Conservation (phyloP, 805 yeast genomes). For the Ogataea nonfermentans region DNA sequence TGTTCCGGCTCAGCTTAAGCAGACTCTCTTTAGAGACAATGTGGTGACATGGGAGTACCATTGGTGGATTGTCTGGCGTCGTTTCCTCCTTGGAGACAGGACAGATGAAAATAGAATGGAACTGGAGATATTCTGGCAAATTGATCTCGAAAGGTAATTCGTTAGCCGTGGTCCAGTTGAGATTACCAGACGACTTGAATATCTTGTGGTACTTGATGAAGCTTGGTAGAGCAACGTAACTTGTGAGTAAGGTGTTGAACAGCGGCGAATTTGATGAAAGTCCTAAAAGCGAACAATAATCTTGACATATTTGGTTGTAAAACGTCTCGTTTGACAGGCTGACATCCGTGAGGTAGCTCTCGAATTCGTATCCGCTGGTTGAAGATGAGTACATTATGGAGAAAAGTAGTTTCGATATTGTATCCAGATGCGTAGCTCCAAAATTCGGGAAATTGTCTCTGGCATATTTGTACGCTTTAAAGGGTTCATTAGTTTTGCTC, state of each 20-base stretch:
- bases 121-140: constrained; percentile 51
- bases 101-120: constrained; percentile 68
- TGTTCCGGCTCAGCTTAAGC: constrained; percentile 41
- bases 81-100: constrained; percentile 70
- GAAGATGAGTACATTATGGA: constrained; percentile 31
- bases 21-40: constrained; percentile 56
- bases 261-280: constrained; percentile 54
- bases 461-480: constrained; percentile 45
- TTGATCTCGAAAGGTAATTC: constrained; percentile 64
- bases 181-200: constrained; percentile 33
- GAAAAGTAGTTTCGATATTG: constrained; percentile 45
- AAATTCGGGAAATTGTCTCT: constrained; percentile 39
- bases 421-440: constrained; percentile 38
- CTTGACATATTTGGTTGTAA: constrained; percentile 38
- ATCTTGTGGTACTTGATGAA: constrained; percentile 48
- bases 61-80: constrained; percentile 58
- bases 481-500: constrained; percentile 21
- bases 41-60: constrained; percentile 40
- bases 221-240: constrained; percentile 52
- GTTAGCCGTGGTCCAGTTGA: constrained; percentile 55
- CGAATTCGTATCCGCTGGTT: constrained; percentile 8
- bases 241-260: constrained; percentile 48
- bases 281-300: constrained; percentile 48
- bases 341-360: constrained; percentile 8
- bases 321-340: constrained; percentile 17